phyloP scores from a whole-genome alignment of 1,284 basidiomycete genomes.

The Clitocybe nebularis region DNA sequence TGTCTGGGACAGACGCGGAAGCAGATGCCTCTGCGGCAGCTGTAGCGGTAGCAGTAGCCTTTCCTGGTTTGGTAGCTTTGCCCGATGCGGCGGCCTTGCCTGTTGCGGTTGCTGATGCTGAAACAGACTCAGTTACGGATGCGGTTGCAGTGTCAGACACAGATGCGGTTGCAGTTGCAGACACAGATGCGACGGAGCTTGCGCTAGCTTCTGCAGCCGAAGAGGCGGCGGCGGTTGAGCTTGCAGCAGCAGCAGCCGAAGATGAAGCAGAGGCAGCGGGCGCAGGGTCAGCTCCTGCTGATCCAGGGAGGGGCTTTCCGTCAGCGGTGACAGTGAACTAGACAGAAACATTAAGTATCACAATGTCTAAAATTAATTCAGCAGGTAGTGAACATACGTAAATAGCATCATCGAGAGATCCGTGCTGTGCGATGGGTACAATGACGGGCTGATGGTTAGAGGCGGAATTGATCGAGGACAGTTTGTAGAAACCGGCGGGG shows the following conservation, averaged over 20 bases:
- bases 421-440: conserved; percentile 59
- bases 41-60: not conserved
- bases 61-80: not conserved
- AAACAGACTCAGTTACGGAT: conserved; percentile 8
- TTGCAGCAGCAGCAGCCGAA: conserved; percentile 11
- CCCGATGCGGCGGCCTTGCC: conserved; percentile 10
- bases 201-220: conserved; percentile 4
- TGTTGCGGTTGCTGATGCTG: conserved; percentile 9
- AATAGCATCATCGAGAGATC: conserved; percentile 51
- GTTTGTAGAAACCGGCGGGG: conserved; percentile 57
- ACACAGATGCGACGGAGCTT: conserved; percentile 2
- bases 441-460: conserved; percentile 65
- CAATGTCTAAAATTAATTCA: not conserved
- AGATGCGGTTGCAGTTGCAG: conserved; percentile 8
- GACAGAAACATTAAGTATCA: conserved; percentile 7
- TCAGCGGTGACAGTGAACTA: conserved; percentile 38
- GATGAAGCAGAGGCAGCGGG: conserved; percentile 13
- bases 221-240: conserved; percentile 9
- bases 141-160: conserved; percentile 15
- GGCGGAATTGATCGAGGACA: conserved; percentile 54
- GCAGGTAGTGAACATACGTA: conserved; percentile 38
- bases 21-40: conserved; percentile 7
- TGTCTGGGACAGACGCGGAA: not conserved
- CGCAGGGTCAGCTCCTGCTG: conserved; percentile 19
- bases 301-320: conserved; percentile 16